These are phyloP conservation scores for Mucor racemosus DNA, from an alignment of 371 early-diverging fungal genomes.

Conservation along the genomic window DNA sequence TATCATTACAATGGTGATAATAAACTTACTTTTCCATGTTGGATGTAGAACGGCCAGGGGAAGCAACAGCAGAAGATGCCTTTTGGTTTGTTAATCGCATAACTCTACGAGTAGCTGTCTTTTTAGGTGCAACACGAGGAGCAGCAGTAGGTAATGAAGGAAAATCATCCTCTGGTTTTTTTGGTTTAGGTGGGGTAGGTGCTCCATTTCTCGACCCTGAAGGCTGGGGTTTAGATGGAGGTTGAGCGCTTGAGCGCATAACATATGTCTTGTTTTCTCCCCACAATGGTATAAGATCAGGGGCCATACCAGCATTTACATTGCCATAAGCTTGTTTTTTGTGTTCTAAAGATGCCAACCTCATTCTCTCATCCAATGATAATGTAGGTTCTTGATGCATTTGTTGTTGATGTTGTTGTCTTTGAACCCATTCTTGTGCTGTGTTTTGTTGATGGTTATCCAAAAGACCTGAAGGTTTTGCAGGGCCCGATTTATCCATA, in stretches of 20 bases:
- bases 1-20: not conserved
- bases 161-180: conserved; percentile 25
- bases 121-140: conserved; percentile 20
- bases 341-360: conserved; percentile 16
- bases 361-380: conserved; percentile 32
- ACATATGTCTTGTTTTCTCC: conserved; percentile 43
- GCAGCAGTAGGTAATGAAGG: conserved; percentile 28
- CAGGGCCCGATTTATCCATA: conserved; percentile 28
- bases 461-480: conserved; percentile 36
- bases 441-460: conserved; percentile 2
- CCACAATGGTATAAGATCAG: conserved; percentile 35
- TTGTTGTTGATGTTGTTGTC: conserved; percentile 20
- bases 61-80: conserved; percentile 3
- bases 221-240: conserved; percentile 4
- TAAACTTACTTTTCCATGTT: conserved; percentile 18
- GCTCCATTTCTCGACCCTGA: not conserved
- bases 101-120: conserved; percentile 15
- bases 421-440: conserved; percentile 13
- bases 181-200: conserved; percentile 1
- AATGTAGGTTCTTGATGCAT: conserved; percentile 13
- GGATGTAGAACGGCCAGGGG: not conserved
- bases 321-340: conserved; percentile 9
- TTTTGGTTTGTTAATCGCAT: conserved; percentile 36
- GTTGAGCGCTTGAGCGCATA: conserved; percentile 2
- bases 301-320: conserved; percentile 20